Percentiles rank a stretch among this genome's conserved stretches.
These are phyloP conservation scores for Linderniella brevidens DNA, from an alignment of 257 asterid species.

Conservation along the genomic window DNA sequence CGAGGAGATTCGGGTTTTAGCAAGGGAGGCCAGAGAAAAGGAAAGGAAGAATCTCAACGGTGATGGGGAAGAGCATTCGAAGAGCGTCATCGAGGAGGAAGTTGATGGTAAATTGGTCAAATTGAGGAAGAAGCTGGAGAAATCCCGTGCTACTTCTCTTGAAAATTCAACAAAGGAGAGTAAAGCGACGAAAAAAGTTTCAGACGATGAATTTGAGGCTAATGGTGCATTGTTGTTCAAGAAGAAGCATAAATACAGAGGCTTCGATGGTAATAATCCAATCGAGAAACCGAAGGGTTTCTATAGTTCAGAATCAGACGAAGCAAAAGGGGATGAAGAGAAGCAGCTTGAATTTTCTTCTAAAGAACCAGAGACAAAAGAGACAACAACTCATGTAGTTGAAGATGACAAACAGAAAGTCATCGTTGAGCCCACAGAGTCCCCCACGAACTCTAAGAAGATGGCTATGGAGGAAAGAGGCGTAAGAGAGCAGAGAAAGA, in stretches of 20 bases:
- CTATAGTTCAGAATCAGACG: conserved; percentile 18
- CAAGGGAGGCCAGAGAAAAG: conserved; percentile 59
- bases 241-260: conserved; percentile 57
- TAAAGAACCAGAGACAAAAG: conserved; percentile 11
- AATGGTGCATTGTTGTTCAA: conserved; percentile 31
- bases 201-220: conserved; percentile 12
- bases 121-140: conserved; percentile 38
- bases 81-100: conserved; percentile 56
- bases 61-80: conserved; percentile 19
- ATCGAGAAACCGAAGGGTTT: conserved; percentile 58
- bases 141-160: conserved; percentile 16
- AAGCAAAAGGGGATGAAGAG: conserved; percentile 14
- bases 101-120: conserved; percentile 31
- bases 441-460: conserved; percentile 12
- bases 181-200: no score
- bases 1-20: conserved; percentile 63
- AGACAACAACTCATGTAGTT: conserved; percentile 9
- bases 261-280: conserved; percentile 14
- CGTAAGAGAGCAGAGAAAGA: conserved; percentile 13
- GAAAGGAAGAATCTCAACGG: conserved; percentile 34
- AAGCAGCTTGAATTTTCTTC: conserved; percentile 11
- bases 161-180: no score
- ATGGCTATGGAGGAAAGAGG: conserved; percentile 15
- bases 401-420: conserved; percentile 17
- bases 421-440: conserved; percentile 3